Base-by-base conservation (phyloP, 257 asterid species). In the Thymus quinquecostatus region DNA sequence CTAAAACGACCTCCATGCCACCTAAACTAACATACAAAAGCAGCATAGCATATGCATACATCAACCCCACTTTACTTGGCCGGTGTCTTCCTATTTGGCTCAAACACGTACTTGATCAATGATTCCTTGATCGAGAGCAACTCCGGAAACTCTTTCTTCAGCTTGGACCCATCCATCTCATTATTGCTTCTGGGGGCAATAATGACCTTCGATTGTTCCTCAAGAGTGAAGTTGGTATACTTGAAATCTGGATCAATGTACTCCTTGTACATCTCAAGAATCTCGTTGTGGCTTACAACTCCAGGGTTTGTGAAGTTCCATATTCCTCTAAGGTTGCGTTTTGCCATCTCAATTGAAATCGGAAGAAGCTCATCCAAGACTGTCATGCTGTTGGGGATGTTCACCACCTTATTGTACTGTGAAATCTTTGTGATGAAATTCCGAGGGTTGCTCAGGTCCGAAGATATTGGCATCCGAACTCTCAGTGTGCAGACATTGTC, bases 321-420 rank as follows among this genome's bases (percentile, higher is more conserved):
- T 68, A 92, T 90, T 78, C 98, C 98, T 81, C 81, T 86, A 1
- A 92, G 93, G 76, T 93, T 91, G 55, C 98, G 75, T 69, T 93
- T 93, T 30, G 97, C 98, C 98, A 93, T 93, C 92, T 93, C 97
- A 36, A 93, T 89, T 3, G 98, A 87, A 70, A 93, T 93, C 2
- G 97, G 98, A 64, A 93, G 94, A 60, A 93, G 96, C 87, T 93
- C 98, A 33, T 93, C 98, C 87, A 94, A 84, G 80, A 94, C 72
- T 0, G 98, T 94, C 97, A 94, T 94, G 84, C 98, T 94, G 90
- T 94, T 94, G 79, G 99, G 99, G 77, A 94, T 94, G 72, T 94
- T 88, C 4, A 94, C 99, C 76, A 94, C 97, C 81, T 89, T 94
- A 64, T 81, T 86, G 60, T 94, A 94, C 73, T 82, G 83, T 2